Conservation (phyloP, 75 land plant species). For the Ceratopteris richardii region DNA sequence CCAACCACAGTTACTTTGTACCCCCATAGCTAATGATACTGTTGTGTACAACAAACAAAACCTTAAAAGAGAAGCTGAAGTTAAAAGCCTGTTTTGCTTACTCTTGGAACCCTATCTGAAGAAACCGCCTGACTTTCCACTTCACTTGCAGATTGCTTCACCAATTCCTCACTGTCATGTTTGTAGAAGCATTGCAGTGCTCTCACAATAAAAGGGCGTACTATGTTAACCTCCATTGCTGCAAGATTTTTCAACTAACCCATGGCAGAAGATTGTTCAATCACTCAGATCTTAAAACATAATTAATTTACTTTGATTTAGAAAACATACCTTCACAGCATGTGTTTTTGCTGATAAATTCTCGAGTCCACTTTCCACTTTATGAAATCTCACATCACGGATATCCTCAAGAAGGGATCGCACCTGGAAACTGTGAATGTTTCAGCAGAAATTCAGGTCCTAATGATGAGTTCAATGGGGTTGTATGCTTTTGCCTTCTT, state of each 20-base stretch:
- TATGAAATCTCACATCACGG: slow-evolving; percentile 86
- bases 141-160: slow-evolving; percentile 35
- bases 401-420: slow-evolving; percentile 92
- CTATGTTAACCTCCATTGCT: slow-evolving; percentile 96
- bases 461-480: too few relatives aligned
- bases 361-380: slow-evolving; percentile 83
- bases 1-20: too few relatives aligned
- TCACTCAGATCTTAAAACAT: too few relatives aligned
- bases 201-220: slow-evolving; percentile 76
- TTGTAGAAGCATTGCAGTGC: slow-evolving; percentile 78
- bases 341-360: slow-evolving; percentile 56
- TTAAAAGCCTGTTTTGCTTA: slow-evolving; percentile 29
- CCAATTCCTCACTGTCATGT: slow-evolving; percentile 72
- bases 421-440: slow-evolving; percentile 24
- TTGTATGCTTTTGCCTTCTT: too few relatives aligned
- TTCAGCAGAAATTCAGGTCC: too few relatives aligned
- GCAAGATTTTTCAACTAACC: slow-evolving; percentile 92
- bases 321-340: slow-evolving; percentile 76
- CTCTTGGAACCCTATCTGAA: slow-evolving; percentile 50
- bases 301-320: too few relatives aligned
- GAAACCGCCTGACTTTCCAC: slow-evolving; percentile 24
- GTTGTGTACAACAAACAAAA: neutral
- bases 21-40: too few relatives aligned
- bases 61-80: neutral
- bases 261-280: neutral